Evolutionary conservation across 768 basidiomycete species (phyloP), one percentile per base, ranked within the genome.

Genomic region (Calvatia gigantea): DNA sequence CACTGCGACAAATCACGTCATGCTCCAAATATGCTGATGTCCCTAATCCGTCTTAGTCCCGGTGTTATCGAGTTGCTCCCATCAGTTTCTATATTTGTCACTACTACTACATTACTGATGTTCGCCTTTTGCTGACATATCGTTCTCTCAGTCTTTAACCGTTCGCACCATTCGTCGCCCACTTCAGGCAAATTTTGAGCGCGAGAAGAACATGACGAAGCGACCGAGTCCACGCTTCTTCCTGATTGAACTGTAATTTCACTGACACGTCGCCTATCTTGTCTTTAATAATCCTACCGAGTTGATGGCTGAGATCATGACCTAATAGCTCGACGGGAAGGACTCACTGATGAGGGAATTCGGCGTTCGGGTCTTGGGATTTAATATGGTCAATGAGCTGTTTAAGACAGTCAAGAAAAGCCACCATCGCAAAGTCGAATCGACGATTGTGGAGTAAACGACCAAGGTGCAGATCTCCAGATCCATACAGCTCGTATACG

Each of bases 401-500:
- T 63, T 92, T 88, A 35, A 99, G 74, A 66, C 95, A 97, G 60
- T 98, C 97, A 39, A 99, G 78, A 65, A 98, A 93, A 8, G 93
- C 91, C 9, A 96, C 93, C 91, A 98, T 95, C 2, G 89, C 96
- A 59, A 89, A 82, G 70, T 98, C 95, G 70, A 98, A 99, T 15
- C 96, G 84, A 37, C 95, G 85, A 65, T 98, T 98, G 64, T 98
- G 96, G 35, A 98, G 74, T 14, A 98, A 68, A 29, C 95, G 85
- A 2, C 91, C 89, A 52, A 96, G 77, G 60, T 94, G 87, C 19
- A 97, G 72, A 69, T 98, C 96, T 7, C 95, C 93, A 2, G 95
- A 97, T 9, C 94, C 95, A 65, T 97, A 95, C 46, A 99, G 74
- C 66, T 98, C 97, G 62, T 95, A 95, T 1, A 81, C 81, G 17